Evolutionary conservation across 768 basidiomycete species (phyloP).

Genomic region (Amanita rubescens): DNA sequence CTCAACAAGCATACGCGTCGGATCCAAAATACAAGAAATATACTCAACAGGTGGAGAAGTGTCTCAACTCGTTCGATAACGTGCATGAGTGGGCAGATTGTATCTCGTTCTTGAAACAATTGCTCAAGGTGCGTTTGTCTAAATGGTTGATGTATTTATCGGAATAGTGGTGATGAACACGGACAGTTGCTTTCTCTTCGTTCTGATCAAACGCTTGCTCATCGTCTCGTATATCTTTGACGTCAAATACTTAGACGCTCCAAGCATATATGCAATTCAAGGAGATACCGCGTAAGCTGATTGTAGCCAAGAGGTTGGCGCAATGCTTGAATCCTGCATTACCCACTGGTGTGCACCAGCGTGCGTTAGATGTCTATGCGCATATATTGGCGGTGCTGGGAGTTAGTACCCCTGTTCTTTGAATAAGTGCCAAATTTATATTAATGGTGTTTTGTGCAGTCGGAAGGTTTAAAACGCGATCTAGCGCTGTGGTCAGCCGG

Average conservation of each 20-base stretch:
- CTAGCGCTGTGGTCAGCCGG: slow-evolving; percentile 93
- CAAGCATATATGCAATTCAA: slow-evolving; percentile 93
- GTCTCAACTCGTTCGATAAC: slow-evolving; percentile 86
- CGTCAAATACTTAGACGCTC: slow-evolving; percentile 53
- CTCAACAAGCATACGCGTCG: slow-evolving; percentile 51
- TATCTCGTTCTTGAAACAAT: slow-evolving; percentile 91
- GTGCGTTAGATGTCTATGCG: slow-evolving; percentile 90
- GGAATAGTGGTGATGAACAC: background rate
- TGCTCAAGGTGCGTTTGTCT: slow-evolving; percentile 63
- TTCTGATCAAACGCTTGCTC: slow-evolving; percentile 1
- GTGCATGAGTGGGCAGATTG: slow-evolving; percentile 99
- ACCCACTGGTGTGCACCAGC: slow-evolving; percentile 94
- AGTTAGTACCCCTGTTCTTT: slow-evolving; percentile 38
- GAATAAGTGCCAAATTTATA: background rate
- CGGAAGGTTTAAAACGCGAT: slow-evolving; percentile 81
- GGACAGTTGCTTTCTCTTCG: background rate
- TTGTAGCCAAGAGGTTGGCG: slow-evolving; percentile 89
- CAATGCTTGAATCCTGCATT: slow-evolving; percentile 98
- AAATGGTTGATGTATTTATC: slow-evolving; percentile 2
- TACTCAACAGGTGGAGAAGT: slow-evolving; percentile 85
- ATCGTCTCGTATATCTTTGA: background rate
- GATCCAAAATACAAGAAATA: slow-evolving; percentile 97
- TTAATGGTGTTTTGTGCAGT: slow-evolving; percentile 35
- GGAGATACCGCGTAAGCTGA: slow-evolving; percentile 90
- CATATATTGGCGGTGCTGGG: slow-evolving; percentile 90